phyloP scores from a whole-genome alignment of 2,329 filamentous ascomycete species.

The Hypoxylon sp. region DNA sequence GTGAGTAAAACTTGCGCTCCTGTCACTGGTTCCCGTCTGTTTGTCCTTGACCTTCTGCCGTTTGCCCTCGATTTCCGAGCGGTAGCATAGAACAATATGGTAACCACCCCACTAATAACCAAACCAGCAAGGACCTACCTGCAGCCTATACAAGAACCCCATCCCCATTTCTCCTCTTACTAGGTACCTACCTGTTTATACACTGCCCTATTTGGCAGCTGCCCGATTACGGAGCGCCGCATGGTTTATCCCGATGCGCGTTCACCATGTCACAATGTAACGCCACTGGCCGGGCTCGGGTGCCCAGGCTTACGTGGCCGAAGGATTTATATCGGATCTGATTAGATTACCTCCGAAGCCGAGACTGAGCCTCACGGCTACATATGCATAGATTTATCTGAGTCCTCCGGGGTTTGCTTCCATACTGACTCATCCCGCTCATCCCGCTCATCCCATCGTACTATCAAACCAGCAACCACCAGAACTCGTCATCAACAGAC shows the following conservation, averaged over 20 bases:
- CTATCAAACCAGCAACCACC: neutral
- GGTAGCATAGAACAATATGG: neutral
- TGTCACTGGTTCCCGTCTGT: too few relatives aligned
- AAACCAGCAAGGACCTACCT: neutral
- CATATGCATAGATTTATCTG: neutral
- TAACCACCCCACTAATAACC: neutral
- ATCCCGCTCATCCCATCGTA: neutral
- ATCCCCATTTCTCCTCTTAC: slow-evolving; percentile 6
- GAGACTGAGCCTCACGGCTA: neutral
- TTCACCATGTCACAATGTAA: neutral
- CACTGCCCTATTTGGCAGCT: neutral
- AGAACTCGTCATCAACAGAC: neutral
- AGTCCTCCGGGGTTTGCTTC: neutral
- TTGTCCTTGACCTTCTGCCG: too few relatives aligned
- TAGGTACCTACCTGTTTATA: neutral
- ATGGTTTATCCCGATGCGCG: neutral
- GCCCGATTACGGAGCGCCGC: slow-evolving; percentile 26
- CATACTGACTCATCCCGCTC: neutral
- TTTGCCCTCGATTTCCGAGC: slow-evolving; percentile 4
- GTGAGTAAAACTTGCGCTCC: neutral
- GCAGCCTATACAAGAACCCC: neutral
- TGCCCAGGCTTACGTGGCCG: neutral
- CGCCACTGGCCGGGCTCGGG: neutral
- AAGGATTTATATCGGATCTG: neutral
- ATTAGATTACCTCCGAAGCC: slow-evolving; percentile 5